phyloP scores from a whole-genome alignment of 192 early-diverging fungal species.

The Entrophospora sp. region DNA sequence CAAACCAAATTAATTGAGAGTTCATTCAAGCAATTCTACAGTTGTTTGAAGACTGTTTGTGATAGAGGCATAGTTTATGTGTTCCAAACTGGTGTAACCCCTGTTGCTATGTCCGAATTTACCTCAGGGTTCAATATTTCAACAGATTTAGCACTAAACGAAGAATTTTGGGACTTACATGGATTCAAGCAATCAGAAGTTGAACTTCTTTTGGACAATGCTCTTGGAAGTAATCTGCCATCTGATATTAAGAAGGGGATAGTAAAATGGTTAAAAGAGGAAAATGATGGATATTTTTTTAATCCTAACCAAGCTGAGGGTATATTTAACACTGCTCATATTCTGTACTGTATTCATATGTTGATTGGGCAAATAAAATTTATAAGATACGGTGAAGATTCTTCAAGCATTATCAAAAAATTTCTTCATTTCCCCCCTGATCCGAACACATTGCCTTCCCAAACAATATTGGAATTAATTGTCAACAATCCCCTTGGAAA shows the following conservation, averaged over 20 bases:
- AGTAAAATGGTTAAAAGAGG: slow-evolving; percentile 17
- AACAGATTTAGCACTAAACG: background rate
- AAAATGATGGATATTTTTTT: slow-evolving; percentile 11
- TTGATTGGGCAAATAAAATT: background rate
- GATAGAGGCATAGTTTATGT: background rate
- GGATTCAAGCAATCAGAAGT: slow-evolving; percentile 15
- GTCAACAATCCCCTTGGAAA: background rate
- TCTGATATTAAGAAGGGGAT: slow-evolving; percentile 9
- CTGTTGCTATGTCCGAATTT: background rate
- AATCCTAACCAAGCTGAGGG: background rate
- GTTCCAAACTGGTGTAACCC: slow-evolving; percentile 16
- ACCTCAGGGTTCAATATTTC: slow-evolving; percentile 9
- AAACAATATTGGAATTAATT: background rate
- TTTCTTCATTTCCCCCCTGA: slow-evolving; percentile 8
- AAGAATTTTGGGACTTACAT: slow-evolving; percentile 15
- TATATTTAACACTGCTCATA: background rate
- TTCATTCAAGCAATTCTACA: slow-evolving; percentile 6
- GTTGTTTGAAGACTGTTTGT: background rate
- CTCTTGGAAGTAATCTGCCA: background rate
- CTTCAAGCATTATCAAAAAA: slow-evolving; percentile 8
- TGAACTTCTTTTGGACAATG: slow-evolving; percentile 9
- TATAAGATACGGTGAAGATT: background rate
- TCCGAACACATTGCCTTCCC: background rate
- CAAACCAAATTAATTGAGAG: slow-evolving; percentile 8
- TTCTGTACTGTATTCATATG: background rate